These are phyloP conservation scores for Yarrowia hollandica DNA, from an alignment of 805 yeast genomes.

Conservation along the genomic window DNA sequence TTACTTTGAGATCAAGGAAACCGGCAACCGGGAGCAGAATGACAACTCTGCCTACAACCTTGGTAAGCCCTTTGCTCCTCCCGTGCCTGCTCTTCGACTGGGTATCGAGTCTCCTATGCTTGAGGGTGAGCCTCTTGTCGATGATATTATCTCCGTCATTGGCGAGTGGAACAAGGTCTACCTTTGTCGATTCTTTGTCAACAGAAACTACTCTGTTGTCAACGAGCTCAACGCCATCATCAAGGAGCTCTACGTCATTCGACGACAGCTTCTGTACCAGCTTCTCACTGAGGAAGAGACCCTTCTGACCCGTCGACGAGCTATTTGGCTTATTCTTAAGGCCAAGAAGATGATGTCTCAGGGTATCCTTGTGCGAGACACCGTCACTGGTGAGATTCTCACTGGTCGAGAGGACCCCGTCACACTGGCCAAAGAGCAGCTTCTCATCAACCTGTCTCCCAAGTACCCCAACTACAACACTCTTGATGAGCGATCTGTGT, in stretches of 20 bases:
- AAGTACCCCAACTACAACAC: slow-evolving; percentile 55
- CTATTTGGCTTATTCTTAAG: slow-evolving; percentile 40
- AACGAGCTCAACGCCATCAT: slow-evolving; percentile 35
- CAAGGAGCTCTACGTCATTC: slow-evolving; percentile 36
- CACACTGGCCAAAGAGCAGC: slow-evolving; percentile 63
- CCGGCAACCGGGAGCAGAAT: neutral
- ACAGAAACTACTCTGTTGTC: slow-evolving; percentile 37
- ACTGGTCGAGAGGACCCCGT: slow-evolving; percentile 49
- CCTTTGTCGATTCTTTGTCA: slow-evolving; percentile 36
- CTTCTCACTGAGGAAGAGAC: slow-evolving; percentile 38
- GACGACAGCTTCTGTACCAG: slow-evolving; percentile 37
- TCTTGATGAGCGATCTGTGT: slow-evolving; percentile 31
- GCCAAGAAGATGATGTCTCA: slow-evolving; percentile 40
- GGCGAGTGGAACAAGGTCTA: slow-evolving; percentile 40
- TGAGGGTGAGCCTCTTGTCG: slow-evolving; percentile 38
- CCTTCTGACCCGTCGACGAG: slow-evolving; percentile 36
- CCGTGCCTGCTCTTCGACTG: slow-evolving; percentile 35
- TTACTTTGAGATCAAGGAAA: slow-evolving; percentile 31
- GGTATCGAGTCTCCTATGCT: slow-evolving; percentile 34
- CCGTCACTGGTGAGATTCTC: slow-evolving; percentile 37
- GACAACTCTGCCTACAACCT: neutral
- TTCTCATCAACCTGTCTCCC: slow-evolving; percentile 69
- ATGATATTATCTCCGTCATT: slow-evolving; percentile 40
- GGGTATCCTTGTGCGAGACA: slow-evolving; percentile 40
- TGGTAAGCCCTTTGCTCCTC: slow-evolving; percentile 34